Evolutionary conservation across 1,284 basidiomycete species (phyloP), one percentile per base, ranked within the genome.

Genomic region (Austroboletus novae-zelandiae): DNA sequence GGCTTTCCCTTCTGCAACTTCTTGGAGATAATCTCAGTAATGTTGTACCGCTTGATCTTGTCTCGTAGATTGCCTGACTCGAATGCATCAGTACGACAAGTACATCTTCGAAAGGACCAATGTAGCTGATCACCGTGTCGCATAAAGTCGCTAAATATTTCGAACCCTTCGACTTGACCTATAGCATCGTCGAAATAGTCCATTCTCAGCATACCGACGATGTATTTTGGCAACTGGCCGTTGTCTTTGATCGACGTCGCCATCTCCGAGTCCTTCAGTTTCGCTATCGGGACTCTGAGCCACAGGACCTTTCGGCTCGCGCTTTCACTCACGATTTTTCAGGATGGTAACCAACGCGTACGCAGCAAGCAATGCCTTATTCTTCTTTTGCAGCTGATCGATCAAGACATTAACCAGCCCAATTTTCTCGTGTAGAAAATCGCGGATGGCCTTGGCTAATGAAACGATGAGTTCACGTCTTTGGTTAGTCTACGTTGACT

Each of bases 111-210:
- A 37, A 14, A 35, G 34, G 1, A 14, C 34, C 9, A 11, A 14
- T 13, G 3, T 23, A 17, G 7, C 18, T 15, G 34, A 18, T 52
- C 53, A 63, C 62, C 51, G 4, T 64, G 25, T 43, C 45, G 47
- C 56, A 67, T 65, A 9, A 63, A 37, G 20, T 61, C 50, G 8
- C 43, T 45, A 10, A 63, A 67, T 3, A 63, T 54, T n/a, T 65
- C 61, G 43, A 67, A 67, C 4, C 61, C 61, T 47, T 63, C 60
- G 5, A 64, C 48, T 13, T 11, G 46, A 11, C 64, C 62, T 1
- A 64, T 49, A 9, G 61, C 59, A 40, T 67, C 64, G 4, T 67
- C 62, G 10, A 63, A 63, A 15, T 58, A 67, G 44, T 67, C 51
- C 30, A 55, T 39, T 23, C 41, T 44, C 9, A 65, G 42, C 61